Conservation (phyloP, 2,329 filamentous ascomycete species). For the Chaetothyriales sp. region DNA sequence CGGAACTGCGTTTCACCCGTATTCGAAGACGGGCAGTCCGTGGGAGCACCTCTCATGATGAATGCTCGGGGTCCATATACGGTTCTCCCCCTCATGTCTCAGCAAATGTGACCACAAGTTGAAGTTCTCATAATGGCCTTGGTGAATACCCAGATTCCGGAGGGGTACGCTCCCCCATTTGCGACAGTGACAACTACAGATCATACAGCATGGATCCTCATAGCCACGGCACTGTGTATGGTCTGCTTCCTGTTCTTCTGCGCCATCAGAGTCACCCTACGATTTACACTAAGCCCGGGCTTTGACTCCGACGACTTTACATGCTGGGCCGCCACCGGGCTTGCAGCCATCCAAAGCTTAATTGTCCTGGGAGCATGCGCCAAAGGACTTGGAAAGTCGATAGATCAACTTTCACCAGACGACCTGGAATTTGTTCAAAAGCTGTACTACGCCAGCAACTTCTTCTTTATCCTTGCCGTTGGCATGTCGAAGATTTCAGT, state of each 20-base stretch:
- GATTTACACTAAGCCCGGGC: conserved; percentile 21
- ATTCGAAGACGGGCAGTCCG: no score
- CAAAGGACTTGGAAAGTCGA: conserved; percentile 24
- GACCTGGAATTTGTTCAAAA: conserved; percentile 12
- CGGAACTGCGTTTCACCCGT: no score
- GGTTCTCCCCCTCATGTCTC: no score
- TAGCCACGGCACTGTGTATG: conserved; percentile 26
- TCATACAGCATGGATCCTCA: conserved; percentile 28
- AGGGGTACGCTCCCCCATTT: conserved; percentile 25
- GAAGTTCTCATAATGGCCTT: not conserved
- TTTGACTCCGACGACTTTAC: conserved; percentile 25
- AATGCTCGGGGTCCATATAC: no score
- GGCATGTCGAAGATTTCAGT: conserved; percentile 20
- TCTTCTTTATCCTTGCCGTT: conserved; percentile 19
- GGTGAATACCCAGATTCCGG: conserved; percentile 17
- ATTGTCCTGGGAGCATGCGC: conserved; percentile 22
- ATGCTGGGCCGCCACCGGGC: conserved; percentile 22
- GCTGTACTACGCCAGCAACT: conserved; percentile 19
- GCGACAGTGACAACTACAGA: conserved; percentile 28
- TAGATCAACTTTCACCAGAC: conserved; percentile 14
- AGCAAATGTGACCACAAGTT: no score
- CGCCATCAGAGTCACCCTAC: conserved; percentile 26
- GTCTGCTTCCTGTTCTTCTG: conserved; percentile 25
- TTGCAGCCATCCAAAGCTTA: conserved; percentile 22
- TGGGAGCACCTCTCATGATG: no score